phyloP scores from a whole-genome alignment of 1,139 yeast genomes.

The Arxiozyma heterogenica region DNA sequence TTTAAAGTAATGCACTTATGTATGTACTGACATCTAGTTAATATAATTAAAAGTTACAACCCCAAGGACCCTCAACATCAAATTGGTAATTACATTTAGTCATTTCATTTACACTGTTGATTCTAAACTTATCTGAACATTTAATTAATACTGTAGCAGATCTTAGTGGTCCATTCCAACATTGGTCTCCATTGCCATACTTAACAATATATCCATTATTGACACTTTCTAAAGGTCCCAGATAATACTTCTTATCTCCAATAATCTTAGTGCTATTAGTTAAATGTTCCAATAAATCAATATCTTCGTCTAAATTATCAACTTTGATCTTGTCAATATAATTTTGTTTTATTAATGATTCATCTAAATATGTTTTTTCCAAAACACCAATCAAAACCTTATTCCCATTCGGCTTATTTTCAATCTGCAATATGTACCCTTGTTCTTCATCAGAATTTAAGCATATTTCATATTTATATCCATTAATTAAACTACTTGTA shows the following conservation, averaged over 20 bases:
- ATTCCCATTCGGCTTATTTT: conserved; percentile 16
- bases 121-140: conserved; percentile 54
- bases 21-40: not conserved
- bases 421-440: conserved; percentile 18
- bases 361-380: conserved; percentile 12
- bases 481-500: conserved; percentile 13
- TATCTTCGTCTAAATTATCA: conserved; percentile 19
- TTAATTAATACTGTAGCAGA: conserved; percentile 53
- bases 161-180: conserved; percentile 94
- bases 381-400: conserved; percentile 21
- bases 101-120: conserved; percentile 70
- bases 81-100: conserved; percentile 77
- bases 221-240: conserved; percentile 24
- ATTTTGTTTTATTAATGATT: conserved; percentile 9
- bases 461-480: conserved; percentile 21
- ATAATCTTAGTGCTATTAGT: conserved; percentile 19
- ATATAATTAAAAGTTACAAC: conserved; percentile 38
- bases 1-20: too few species aligned
- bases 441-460: conserved; percentile 13
- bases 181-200: conserved; percentile 62
- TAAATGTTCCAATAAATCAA: conserved; percentile 24
- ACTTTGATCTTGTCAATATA: conserved; percentile 18
- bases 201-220: conserved; percentile 34
- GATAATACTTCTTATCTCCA: conserved; percentile 21
- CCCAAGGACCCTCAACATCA: conserved; percentile 58